These are phyloP conservation scores for Solanum medicagineum DNA, from an alignment of 257 asterid species.

Conservation along the genomic window DNA sequence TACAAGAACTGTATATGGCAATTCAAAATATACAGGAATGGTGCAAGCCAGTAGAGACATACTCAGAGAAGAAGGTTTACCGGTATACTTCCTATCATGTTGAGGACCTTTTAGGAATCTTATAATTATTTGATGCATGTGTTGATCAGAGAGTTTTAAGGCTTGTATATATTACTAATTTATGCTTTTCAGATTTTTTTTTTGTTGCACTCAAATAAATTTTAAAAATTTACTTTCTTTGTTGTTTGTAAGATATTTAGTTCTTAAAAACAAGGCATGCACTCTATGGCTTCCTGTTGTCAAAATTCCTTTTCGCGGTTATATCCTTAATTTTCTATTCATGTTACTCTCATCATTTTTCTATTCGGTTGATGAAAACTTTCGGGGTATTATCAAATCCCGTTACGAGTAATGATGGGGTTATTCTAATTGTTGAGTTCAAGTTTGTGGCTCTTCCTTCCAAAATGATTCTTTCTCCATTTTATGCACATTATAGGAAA, in stretches of 20 bases:
- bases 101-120: background rate
- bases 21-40: constrained; percentile 76
- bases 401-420: background rate
- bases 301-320: background rate
- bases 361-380: background rate
- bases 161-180: background rate
- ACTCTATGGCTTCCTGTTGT: background rate
- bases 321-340: background rate
- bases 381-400: background rate
- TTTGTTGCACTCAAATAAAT: background rate
- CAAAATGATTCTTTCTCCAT: background rate
- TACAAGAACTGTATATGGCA: constrained; percentile 30
- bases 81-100: constrained; percentile 24
- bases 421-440: background rate
- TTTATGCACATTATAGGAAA: background rate
- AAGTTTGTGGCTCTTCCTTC: background rate
- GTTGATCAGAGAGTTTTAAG: background rate
- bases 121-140: background rate
- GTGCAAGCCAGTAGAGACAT: constrained; percentile 87
- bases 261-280: background rate
- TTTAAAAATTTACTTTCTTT: background rate
- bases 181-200: background rate
- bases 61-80: constrained; percentile 85
- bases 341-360: background rate
- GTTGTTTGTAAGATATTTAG: background rate